A percentile compares a stretch with the other conserved stretches of the same genome.
Conservation (phyloP, 1,284 basidiomycete species). For the Cutaneotrichosporon dermatis region DNA sequence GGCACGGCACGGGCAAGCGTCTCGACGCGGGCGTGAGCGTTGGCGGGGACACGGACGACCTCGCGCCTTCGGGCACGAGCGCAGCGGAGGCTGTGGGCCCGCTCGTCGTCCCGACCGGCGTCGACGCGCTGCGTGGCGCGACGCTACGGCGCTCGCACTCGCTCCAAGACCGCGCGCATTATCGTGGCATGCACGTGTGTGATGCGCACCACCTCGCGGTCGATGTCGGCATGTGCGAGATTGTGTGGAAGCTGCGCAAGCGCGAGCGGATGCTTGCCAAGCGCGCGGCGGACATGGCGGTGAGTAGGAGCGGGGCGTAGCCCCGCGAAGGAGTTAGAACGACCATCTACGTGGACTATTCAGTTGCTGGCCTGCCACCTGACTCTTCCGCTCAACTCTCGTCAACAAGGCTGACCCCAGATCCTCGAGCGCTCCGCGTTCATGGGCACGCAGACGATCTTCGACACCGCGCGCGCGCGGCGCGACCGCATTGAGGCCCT, state of each 20-base stretch:
- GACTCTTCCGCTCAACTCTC: too few species aligned
- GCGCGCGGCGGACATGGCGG: conserved; percentile 34
- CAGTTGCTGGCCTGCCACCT: not conserved
- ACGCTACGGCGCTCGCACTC: conserved; percentile 11
- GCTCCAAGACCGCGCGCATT: conserved; percentile 21
- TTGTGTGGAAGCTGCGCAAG: conserved; percentile 32
- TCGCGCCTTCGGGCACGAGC: not conserved
- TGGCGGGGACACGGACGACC: not conserved
- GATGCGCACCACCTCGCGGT: conserved; percentile 26
- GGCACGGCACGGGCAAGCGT: conserved; percentile 34
- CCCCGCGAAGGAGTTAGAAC: not conserved
- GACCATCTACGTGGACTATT: not conserved
- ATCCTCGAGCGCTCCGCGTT: conserved; percentile 22
- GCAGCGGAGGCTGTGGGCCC: not conserved
- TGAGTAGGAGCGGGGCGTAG: conserved; percentile 10
- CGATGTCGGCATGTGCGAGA: conserved; percentile 39
- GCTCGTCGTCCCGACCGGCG: too few species aligned
- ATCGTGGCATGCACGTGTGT: conserved; percentile 8
- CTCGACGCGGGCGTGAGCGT: conserved; percentile 1
- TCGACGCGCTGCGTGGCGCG: not conserved
- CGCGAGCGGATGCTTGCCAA: conserved; percentile 28
- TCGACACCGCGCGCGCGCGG: conserved; percentile 21
- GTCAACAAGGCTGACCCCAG: not conserved
- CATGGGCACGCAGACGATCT: conserved; percentile 26
- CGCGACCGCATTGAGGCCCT: conserved; percentile 23